Evolutionary conservation across 345 rosid genomes (phyloP).

Genomic region (Punica granatum): DNA sequence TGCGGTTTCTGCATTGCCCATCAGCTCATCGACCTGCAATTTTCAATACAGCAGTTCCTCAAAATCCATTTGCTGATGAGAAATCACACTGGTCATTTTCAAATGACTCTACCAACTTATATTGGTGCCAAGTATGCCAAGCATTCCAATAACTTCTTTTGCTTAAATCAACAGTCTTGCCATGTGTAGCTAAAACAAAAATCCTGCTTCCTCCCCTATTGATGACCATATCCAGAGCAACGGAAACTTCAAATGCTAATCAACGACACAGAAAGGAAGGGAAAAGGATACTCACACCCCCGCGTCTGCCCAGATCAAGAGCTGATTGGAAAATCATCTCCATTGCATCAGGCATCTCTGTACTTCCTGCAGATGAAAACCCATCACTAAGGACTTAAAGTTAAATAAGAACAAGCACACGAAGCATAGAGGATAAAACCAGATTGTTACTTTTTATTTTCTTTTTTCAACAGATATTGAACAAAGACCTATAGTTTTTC

Average conservation of each 20-base stretch:
- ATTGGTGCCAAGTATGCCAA: neutral
- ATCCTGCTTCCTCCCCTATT: neutral
- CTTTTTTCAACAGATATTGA: neutral
- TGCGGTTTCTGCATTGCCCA: constrained; percentile 67
- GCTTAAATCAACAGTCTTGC: neutral
- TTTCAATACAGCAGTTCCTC: neutral
- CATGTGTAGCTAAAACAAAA: neutral
- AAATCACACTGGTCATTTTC: too few relatives aligned
- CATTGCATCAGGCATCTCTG: constrained; percentile 93
- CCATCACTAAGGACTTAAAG: neutral
- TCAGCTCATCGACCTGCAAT: constrained; percentile 64
- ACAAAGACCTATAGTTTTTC: neutral
- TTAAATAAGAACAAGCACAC: neutral
- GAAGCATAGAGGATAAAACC: neutral
- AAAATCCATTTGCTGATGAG: too few relatives aligned
- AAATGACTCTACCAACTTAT: too few relatives aligned
- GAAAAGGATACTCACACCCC: constrained; percentile 60
- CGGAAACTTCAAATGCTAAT: neutral
- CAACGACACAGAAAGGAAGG: neutral
- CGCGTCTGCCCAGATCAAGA: constrained; percentile 64
- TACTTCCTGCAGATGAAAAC: constrained; percentile 42
- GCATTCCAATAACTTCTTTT: neutral
- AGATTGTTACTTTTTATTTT: neutral
- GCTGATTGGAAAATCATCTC: constrained; percentile 90
- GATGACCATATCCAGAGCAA: neutral